These are phyloP conservation scores for Sphagnum tenellum DNA, from an alignment of 225 moss, liverwort and hornwort species.

Conservation along the genomic window DNA sequence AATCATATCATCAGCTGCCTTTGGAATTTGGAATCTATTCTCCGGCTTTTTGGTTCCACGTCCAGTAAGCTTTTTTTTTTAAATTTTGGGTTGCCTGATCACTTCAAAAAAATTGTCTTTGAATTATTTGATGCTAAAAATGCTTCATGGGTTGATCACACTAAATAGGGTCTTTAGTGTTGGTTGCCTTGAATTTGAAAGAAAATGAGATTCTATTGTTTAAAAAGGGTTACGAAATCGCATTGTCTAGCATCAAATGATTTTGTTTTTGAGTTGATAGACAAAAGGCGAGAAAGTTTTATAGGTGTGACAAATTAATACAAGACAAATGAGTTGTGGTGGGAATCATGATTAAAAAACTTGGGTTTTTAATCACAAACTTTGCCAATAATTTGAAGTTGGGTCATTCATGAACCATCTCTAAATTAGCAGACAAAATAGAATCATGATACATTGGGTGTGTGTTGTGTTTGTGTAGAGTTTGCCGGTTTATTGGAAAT, in stretches of 20 bases:
- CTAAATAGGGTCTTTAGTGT: not conserved
- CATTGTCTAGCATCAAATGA: no score
- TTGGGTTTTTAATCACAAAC: no score
- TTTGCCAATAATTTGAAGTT: no score
- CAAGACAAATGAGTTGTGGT: no score
- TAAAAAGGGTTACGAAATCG: no score
- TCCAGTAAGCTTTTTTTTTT: constrained; percentile 29
- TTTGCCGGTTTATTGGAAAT: constrained; percentile 76
- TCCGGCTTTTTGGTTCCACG: constrained; percentile 77
- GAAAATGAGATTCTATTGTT: no score
- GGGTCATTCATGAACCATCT: no score
- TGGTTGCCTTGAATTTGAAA: not conserved
- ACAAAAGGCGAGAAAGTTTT: no score
- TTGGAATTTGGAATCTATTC: constrained; percentile 84
- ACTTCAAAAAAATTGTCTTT: not conserved
- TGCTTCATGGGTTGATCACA: not conserved
- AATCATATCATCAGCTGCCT: constrained; percentile 66
- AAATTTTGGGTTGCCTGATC: not conserved
- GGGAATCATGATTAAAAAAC: no score
- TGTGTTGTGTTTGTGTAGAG: constrained; percentile 25
- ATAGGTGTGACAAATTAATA: no score
- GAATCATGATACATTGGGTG: no score
- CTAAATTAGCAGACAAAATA: not conserved
- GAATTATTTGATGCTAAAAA: not conserved
- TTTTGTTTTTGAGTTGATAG: no score